phyloP scores from a whole-genome alignment of 345 rosid species.

The Nephelium lappaceum region DNA sequence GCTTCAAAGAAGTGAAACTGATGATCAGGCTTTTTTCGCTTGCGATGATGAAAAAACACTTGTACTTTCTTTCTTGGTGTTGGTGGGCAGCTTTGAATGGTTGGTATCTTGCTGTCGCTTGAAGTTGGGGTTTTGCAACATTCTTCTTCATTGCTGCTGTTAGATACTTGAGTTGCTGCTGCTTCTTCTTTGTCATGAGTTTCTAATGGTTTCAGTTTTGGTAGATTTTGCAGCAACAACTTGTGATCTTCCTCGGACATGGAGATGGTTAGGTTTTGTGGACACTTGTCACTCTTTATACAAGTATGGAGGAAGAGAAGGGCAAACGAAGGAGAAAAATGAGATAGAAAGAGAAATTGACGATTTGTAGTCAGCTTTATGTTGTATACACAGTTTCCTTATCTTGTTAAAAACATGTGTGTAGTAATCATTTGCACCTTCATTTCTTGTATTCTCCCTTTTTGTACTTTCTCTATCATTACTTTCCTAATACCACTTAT shows the following conservation, averaged over 20 bases:
- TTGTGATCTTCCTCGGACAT: constrained; percentile 28
- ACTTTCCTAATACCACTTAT: background rate
- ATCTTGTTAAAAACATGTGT: constrained; percentile 17
- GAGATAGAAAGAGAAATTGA: constrained; percentile 21
- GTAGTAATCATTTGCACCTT: constrained; percentile 12
- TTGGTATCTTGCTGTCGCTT: constrained; percentile 48
- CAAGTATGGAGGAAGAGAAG: constrained; percentile 12
- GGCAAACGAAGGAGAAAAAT: background rate
- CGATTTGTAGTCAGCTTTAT: constrained; percentile 12
- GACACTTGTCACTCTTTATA: constrained; percentile 21
- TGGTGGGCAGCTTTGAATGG: constrained; percentile 52
- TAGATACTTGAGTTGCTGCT: background rate
- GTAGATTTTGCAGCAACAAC: background rate
- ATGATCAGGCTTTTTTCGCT: constrained; percentile 31
- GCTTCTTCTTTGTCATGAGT: background rate
- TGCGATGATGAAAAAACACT: constrained; percentile 10
- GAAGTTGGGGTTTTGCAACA: constrained; percentile 56
- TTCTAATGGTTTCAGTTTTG: constrained; percentile 2
- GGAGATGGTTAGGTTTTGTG: background rate
- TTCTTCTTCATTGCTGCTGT: constrained; percentile 5
- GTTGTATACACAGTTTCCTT: constrained; percentile 7
- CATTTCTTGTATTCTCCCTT: constrained; percentile 2
- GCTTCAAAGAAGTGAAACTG: constrained; percentile 47
- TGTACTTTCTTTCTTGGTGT: constrained; percentile 49
- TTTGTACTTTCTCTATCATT: background rate